These are phyloP conservation scores for Houttuynia cordata DNA, from an alignment of 164 flowering plant species.

Conservation along the genomic window DNA sequence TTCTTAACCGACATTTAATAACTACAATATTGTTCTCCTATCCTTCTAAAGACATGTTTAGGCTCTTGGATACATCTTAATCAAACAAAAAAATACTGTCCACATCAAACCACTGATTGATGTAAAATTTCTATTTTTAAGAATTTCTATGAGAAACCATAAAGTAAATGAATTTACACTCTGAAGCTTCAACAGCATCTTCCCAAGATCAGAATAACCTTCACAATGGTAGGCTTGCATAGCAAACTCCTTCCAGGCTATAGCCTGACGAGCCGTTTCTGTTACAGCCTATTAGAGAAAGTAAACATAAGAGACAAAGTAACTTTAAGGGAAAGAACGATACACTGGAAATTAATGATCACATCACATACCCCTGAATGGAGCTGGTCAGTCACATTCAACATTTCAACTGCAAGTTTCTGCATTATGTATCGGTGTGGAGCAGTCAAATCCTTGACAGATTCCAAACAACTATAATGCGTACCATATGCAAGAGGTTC, in stretches of 20 bases:
- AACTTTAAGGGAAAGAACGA: neutral
- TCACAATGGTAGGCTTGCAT: conserved; percentile 69
- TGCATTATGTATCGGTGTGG: conserved; percentile 76
- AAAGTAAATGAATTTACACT: conserved; percentile 35
- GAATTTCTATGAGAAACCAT: neutral
- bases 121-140: neutral
- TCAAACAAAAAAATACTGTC: no score
- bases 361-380: conserved; percentile 45
- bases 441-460: conserved; percentile 70
- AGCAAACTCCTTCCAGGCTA: conserved; percentile 85
- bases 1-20: neutral
- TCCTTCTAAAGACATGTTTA: no score
- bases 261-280: conserved; percentile 57
- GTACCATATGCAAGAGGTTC: conserved; percentile 67
- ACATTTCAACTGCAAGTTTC: conserved; percentile 64
- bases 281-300: conserved; percentile 46
- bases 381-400: conserved; percentile 61
- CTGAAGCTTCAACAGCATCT: conserved; percentile 76
- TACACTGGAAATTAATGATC: neutral
- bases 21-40: no score
- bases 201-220: conserved; percentile 73
- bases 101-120: neutral
- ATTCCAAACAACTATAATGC: conserved; percentile 50
- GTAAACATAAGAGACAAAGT: conserved; percentile 6
- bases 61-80: no score